These are phyloP conservation scores for Barnettozyma salicaria DNA, from an alignment of 805 yeast genomes.

Conservation along the genomic window DNA sequence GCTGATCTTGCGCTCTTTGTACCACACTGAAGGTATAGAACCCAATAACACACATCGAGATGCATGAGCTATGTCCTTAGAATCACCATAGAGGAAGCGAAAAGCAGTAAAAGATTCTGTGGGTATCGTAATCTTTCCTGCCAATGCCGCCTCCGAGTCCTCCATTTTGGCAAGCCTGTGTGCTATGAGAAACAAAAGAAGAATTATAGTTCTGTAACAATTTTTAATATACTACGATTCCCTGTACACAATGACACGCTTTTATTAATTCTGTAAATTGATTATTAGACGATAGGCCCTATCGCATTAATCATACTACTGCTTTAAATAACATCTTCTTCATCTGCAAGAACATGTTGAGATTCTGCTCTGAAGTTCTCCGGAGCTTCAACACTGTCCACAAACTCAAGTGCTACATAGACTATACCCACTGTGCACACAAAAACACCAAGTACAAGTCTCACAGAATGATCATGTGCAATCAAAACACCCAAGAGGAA, in stretches of 20 bases:
- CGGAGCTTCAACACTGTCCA: conserved; percentile 75
- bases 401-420: conserved; percentile 57
- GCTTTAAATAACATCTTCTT: conserved; percentile 29
- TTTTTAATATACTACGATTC: too few relatives aligned
- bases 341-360: conserved; percentile 31
- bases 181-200: too few relatives aligned
- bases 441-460: conserved; percentile 52
- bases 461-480: conserved; percentile 46
- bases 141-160: background rate
- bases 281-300: background rate
- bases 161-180: background rate
- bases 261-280: background rate
- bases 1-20: conserved; percentile 30
- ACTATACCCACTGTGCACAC: conserved; percentile 56
- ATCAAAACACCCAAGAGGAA: conserved; percentile 43
- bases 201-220: too few relatives aligned
- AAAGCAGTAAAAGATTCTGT: conserved; percentile 54
- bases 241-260: background rate
- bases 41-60: conserved; percentile 51
- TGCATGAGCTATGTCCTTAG: conserved; percentile 41
- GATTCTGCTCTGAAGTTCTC: conserved; percentile 65
- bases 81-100: conserved; percentile 47
- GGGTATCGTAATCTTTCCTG: conserved; percentile 33
- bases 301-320: background rate
- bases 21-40: conserved; percentile 53